Base-by-base conservation (phyloP, 495 filamentous ascomycete genomes). In the Chaetomidium leptoderma region DNA sequence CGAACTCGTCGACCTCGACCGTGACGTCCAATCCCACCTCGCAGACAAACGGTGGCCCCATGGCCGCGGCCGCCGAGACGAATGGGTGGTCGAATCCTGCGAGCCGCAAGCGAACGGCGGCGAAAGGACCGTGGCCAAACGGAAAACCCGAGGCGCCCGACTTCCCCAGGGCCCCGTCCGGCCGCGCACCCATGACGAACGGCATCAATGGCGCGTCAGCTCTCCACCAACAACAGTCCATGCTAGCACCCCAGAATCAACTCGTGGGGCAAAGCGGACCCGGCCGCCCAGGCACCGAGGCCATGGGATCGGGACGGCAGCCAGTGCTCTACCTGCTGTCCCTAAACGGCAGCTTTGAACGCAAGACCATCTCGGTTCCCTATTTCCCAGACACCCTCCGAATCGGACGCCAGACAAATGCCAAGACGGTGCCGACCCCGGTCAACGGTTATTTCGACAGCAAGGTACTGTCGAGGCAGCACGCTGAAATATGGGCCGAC, bases 371-470 rank as follows among this genome's bases (percentile, higher is more conserved):
- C 66, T 86, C 81, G 17, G 86, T 98, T 19, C 93, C 93, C 13
- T 95, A 83, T 69, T 88, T 77, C 62, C 93, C 93, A 14, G 92
- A 97, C 8, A 86, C 89, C 5, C 75, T 97, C 55, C 84, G 90
- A 46, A 96, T 98, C 65, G 93, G 93, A 47, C 88, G 93, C 26
- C 93, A 98, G 74, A 98, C 93, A 14, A 98, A 98, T 71, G 86
- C 87, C 21, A 97, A 97, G 71, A 97, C 93, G 2, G 79, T 95
- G 11, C 93, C 93, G 0, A 93, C 91, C 0, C 82, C 89, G 2
- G 70, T 83, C 50, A 98, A 98, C 72, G 93, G 93, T 13, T 98
- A 87, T 67, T 98, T 98, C 66, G 93, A 98, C 70, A 96, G 91
- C 17, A 98, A 98, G 67, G 93, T 98, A 35, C 81, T 98, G 14